phyloP scores from a whole-genome alignment of 371 early-diverging fungal genomes.

The Mortierella sp. region DNA sequence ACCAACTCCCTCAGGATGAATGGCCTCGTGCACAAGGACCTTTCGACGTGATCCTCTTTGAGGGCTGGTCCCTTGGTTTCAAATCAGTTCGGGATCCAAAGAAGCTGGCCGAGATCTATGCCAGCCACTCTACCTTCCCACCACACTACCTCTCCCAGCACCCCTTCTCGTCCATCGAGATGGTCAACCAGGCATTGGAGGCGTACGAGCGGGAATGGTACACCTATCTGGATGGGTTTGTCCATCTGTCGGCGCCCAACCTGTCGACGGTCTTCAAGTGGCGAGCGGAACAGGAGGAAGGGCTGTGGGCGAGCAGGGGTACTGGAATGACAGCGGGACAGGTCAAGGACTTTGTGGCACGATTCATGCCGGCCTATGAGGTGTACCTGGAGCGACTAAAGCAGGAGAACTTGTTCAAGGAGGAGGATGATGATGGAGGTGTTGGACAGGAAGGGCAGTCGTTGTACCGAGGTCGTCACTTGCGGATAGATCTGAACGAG shows the following conservation, averaged over 20 bases:
- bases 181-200: constrained; percentile 62
- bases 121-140: constrained; percentile 15
- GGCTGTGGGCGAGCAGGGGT: constrained; percentile 62
- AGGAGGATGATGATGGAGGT: too few relatives aligned
- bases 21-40: constrained; percentile 74
- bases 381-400: constrained; percentile 75
- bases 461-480: constrained; percentile 25
- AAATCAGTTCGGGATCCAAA: constrained; percentile 63
- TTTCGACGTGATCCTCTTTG: constrained; percentile 87
- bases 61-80: constrained; percentile 97
- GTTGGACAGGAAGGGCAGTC: background rate
- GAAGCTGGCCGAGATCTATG: constrained; percentile 49
- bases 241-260: constrained; percentile 76
- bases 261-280: constrained; percentile 82
- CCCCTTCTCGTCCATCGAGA: constrained; percentile 42
- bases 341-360: constrained; percentile 86
- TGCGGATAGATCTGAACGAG: constrained; percentile 45
- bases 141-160: constrained; percentile 23
- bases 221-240: constrained; percentile 79
- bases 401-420: constrained; percentile 64
- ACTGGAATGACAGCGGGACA: constrained; percentile 75
- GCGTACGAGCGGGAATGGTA: constrained; percentile 71
- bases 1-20: constrained; percentile 67
- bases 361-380: constrained; percentile 93
- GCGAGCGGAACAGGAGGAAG: constrained; percentile 90